Percentiles rank a stretch among this genome's conserved stretches.
Evolutionary conservation across 1,284 basidiomycete genomes (phyloP).

Genomic region (Pseudozyma thailandica): DNA sequence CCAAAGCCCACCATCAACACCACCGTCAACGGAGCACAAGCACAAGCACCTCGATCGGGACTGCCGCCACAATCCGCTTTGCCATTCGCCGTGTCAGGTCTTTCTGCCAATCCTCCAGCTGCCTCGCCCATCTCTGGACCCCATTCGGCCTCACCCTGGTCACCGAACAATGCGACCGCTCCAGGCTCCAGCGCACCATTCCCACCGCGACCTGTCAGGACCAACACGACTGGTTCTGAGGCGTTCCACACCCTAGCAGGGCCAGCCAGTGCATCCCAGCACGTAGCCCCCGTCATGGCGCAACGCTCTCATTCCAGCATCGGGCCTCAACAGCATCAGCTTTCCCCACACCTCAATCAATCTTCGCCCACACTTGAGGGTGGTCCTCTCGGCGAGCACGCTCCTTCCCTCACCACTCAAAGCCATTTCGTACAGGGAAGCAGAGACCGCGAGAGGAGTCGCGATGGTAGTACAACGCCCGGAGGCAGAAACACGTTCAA

Average conservation of each 20-base stretch:
- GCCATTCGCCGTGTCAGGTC: constrained; percentile 27
- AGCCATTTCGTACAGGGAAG: constrained; percentile 45
- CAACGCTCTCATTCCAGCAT: constrained; percentile 51
- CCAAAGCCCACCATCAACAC: constrained; percentile 40
- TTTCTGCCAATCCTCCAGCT: constrained; percentile 21
- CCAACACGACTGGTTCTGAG: constrained; percentile 48
- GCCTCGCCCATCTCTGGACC: constrained; percentile 25
- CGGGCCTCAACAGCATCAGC: constrained; percentile 42
- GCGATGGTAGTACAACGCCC: constrained; percentile 39
- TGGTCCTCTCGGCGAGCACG: constrained; percentile 3
- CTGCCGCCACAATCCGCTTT: constrained; percentile 31
- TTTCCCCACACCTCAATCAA: constrained; percentile 36
- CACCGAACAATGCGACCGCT: constrained; percentile 11
- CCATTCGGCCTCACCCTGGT: constrained; percentile 32
- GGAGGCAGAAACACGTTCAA: constrained; percentile 63
- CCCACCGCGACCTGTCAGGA: constrained; percentile 47
- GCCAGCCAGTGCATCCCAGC: constrained; percentile 31
- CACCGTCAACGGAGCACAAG: constrained; percentile 10
- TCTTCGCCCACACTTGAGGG: constrained; percentile 41
- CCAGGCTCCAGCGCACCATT: constrained; percentile 15
- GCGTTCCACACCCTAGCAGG: constrained; percentile 28
- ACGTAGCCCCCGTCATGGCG: constrained; percentile 34
- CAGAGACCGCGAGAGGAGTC: constrained; percentile 41
- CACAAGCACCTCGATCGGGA: constrained; percentile 21
- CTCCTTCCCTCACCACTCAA: constrained; percentile 33